phyloP scores from a whole-genome alignment of 1,139 yeast genomes.

The Geotrichum histeridarum region DNA sequence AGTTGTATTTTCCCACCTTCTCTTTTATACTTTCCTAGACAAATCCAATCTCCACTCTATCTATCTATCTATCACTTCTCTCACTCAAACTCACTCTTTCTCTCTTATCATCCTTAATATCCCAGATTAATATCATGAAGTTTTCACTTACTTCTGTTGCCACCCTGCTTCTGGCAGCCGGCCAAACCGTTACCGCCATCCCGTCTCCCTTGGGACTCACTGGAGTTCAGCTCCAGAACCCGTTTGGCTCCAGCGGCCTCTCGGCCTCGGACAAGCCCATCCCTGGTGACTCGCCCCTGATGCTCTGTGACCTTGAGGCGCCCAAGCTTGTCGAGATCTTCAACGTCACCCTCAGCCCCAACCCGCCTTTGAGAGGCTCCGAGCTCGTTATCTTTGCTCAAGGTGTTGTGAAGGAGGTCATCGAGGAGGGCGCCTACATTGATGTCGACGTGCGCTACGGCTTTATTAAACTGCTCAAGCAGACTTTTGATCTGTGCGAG shows the following conservation, averaged over 20 bases:
- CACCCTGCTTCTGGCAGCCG: conserved; percentile 3
- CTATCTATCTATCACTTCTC: too few relatives aligned
- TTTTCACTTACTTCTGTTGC: conserved; percentile 4
- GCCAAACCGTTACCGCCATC: conserved; percentile 1
- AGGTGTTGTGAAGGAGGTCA: conserved; percentile 53
- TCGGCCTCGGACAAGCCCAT: conserved; percentile 37
- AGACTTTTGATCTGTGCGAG: conserved; percentile 87
- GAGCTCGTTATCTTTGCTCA: conserved; percentile 73
- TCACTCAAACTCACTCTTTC: too few relatives aligned
- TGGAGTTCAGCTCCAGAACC: conserved; percentile 18
- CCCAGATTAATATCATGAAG: conserved; percentile 9
- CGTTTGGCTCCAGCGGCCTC: conserved; percentile 16
- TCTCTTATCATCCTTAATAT: background rate
- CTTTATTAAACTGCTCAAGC: conserved; percentile 76
- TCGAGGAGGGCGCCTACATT: conserved; percentile 84
- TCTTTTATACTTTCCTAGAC: too few relatives aligned
- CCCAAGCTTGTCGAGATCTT: conserved; percentile 61
- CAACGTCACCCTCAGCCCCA: conserved; percentile 61
- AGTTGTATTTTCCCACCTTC: too few relatives aligned
- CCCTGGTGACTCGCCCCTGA: conserved; percentile 86
- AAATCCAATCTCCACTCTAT: too few relatives aligned
- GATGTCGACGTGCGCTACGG: conserved; percentile 92
- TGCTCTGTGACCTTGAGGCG: conserved; percentile 62
- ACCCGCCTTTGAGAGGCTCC: conserved; percentile 80
- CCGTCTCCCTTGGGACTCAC: conserved; percentile 8